Conservation (phyloP, 768 basidiomycete genomes). For the Dacryopinax primogenitus region DNA sequence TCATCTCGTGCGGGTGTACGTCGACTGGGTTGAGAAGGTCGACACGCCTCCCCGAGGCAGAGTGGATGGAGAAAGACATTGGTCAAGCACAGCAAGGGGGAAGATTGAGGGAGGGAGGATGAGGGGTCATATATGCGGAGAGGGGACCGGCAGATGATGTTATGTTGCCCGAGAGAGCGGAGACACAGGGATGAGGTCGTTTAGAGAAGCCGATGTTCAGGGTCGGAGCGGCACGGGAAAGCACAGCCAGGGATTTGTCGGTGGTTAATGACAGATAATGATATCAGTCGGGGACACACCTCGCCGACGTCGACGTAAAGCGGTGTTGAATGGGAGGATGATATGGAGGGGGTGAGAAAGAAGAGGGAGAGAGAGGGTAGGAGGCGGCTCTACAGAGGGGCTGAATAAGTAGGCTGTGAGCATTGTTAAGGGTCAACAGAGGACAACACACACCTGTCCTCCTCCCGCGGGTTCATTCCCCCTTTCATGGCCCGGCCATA, state of each 20-base stretch:
- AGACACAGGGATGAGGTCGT: no score
- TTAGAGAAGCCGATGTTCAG: neutral
- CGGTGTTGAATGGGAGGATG: neutral
- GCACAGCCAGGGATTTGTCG: neutral
- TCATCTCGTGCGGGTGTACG: neutral
- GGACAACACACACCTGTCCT: no score
- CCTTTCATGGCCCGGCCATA: neutral
- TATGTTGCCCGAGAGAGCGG: neutral
- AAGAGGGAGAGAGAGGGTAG: neutral
- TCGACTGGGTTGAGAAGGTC: conserved; percentile 7
- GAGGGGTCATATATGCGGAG: neutral
- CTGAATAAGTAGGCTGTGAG: neutral
- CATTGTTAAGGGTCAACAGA: no score
- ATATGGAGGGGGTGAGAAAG: neutral
- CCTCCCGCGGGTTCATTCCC: conserved; percentile 6
- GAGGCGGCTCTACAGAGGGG: neutral
- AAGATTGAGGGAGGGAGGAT: neutral
- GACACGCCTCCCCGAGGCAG: conserved; percentile 7
- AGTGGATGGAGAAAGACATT: conserved; percentile 1
- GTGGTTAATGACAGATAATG: neutral
- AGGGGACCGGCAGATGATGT: neutral
- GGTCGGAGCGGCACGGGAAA: neutral
- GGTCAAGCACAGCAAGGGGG: neutral
- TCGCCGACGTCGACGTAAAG: no score
- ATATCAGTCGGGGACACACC: no score